These are phyloP conservation scores for Scutellaria baicalensis DNA, from an alignment of 257 asterid species.

Conservation along the genomic window DNA sequence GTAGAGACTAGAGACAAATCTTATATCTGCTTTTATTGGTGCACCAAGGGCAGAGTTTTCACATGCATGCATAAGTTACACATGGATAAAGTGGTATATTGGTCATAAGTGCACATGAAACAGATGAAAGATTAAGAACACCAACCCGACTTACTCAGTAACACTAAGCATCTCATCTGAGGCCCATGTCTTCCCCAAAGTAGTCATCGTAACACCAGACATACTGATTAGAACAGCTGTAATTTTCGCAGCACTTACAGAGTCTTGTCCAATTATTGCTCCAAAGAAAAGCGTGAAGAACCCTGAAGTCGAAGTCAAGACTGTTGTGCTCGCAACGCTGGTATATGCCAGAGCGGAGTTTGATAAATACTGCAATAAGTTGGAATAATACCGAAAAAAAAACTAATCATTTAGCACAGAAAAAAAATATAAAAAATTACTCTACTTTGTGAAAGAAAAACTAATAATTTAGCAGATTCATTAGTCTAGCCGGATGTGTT, in stretches of 20 bases:
- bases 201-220: conserved; percentile 79
- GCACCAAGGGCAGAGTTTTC: not conserved
- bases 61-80: not conserved
- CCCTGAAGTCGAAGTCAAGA: conserved; percentile 75
- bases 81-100: not conserved
- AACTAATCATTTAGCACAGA: not conserved
- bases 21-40: not conserved
- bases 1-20: not conserved
- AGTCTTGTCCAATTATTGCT: conserved; percentile 51
- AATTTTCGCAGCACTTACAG: conserved; percentile 48
- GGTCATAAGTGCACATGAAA: not conserved
- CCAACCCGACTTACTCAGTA: conserved; percentile 46
- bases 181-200: conserved; percentile 79
- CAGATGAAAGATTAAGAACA: not conserved
- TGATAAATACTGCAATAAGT: conserved; percentile 46
- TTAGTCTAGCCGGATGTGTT: not conserved
- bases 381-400: not conserved
- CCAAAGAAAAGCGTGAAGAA: conserved; percentile 78
- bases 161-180: conserved; percentile 46
- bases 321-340: conserved; percentile 79
- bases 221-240: conserved; percentile 58
- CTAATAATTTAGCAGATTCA: not conserved
- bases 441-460: not conserved
- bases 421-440: no score
- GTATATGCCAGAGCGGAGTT: conserved; percentile 78